phyloP scores from a whole-genome alignment of 2,329 filamentous ascomycete species.

The Aureobasidium melanogenum region DNA sequence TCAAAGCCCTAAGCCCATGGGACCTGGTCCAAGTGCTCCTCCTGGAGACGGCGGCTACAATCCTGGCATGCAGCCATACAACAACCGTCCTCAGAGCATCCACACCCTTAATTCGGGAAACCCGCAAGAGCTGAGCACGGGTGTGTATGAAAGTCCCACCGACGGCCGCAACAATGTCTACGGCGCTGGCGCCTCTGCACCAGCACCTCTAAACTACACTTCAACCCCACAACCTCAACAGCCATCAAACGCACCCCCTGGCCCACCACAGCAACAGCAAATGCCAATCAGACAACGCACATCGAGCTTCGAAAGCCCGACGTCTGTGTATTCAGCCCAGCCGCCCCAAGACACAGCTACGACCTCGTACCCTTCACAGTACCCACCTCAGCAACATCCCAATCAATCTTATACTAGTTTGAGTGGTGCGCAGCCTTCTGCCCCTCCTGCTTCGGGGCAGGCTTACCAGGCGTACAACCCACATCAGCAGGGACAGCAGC shows the following conservation, averaged over 20 bases:
- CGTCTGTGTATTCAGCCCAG: conserved; percentile 21
- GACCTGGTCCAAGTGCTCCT: conserved; percentile 17
- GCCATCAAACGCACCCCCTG: conserved; percentile 15
- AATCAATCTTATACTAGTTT: conserved; percentile 1
- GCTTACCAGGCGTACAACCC: conserved; percentile 18
- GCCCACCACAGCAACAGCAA: conserved; percentile 11
- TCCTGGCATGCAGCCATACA: conserved; percentile 15
- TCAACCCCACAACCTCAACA: not conserved
- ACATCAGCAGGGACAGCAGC: conserved; percentile 14
- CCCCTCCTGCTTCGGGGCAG: conserved; percentile 14
- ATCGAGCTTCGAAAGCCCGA: conserved; percentile 23
- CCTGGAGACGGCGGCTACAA: conserved; percentile 19
- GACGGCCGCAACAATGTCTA: conserved; percentile 33
- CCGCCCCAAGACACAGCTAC: conserved; percentile 13
- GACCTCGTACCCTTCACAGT: not conserved
- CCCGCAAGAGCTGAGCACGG: conserved; percentile 40
- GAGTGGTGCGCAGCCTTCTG: conserved; percentile 7
- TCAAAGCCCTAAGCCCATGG: conserved; percentile 17
- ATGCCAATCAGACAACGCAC: conserved; percentile 18
- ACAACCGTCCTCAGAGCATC: conserved; percentile 30
- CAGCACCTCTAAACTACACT: conserved; percentile 8
- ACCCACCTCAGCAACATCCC: conserved; percentile 12
- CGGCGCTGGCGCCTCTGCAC: not conserved
- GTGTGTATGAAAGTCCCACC: conserved; percentile 38
- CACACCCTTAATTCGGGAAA: conserved; percentile 30